phyloP scores from a whole-genome alignment of 345 rosid species.

The Linum usitatissimum region DNA sequence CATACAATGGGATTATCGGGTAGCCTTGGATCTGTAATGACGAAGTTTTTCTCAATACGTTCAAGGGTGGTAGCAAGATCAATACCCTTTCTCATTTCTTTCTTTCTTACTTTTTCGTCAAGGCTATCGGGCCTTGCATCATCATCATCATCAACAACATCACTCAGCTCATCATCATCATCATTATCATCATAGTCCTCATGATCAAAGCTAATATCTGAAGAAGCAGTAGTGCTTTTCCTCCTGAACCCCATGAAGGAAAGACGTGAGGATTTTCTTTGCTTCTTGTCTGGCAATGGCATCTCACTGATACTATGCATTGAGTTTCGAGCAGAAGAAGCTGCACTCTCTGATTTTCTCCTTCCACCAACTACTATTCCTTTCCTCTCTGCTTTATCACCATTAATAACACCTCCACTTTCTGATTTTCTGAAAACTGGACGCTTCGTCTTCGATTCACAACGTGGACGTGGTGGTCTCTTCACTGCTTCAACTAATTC shows the following conservation, averaged over 20 bases:
- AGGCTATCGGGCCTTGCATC: constrained; percentile 65
- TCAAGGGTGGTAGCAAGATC: constrained; percentile 96
- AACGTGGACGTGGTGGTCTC: constrained; percentile 73
- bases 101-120: constrained; percentile 73
- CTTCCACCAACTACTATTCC: constrained; percentile 30
- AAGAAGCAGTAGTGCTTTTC: constrained; percentile 28
- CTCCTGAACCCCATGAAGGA: constrained; percentile 74
- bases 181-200: constrained; percentile 22
- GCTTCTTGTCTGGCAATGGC: constrained; percentile 61
- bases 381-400: constrained; percentile 23
- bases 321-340: constrained; percentile 36
- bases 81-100: constrained; percentile 96
- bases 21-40: constrained; percentile 93
- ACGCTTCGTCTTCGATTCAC: constrained; percentile 46
- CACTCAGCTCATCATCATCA: constrained; percentile 26
- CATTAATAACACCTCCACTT: constrained; percentile 21
- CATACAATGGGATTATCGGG: constrained; percentile 99
- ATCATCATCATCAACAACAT: constrained; percentile 31
- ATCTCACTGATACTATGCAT: constrained; percentile 70
- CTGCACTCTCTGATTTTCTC: constrained; percentile 44
- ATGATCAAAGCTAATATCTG: constrained; percentile 21
- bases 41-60: constrained; percentile 97
- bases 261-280: constrained; percentile 47
- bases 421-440: constrained; percentile 48
- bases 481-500: constrained; percentile 83